Evolutionary conservation across 108 stramenopile genomes (phyloP).

Genomic region (Skeletonema grethae): DNA sequence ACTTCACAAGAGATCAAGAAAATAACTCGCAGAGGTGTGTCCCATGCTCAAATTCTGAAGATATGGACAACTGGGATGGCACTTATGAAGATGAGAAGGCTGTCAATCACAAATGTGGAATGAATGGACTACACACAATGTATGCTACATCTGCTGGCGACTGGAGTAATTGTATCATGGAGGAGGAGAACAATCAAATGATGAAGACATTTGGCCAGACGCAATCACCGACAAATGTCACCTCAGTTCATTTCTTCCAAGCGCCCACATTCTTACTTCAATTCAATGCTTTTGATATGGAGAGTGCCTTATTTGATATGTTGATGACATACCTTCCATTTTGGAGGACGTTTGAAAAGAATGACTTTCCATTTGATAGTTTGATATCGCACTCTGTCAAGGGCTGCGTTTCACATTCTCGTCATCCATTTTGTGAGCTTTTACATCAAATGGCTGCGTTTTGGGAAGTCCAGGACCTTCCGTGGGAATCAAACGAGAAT

Average conservation of each 20-base stretch:
- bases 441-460: slow-evolving; percentile 50
- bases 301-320: slow-evolving; percentile 38
- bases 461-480: slow-evolving; percentile 37
- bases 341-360: slow-evolving; percentile 24
- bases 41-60: slow-evolving; percentile 26
- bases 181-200: slow-evolving; percentile 18
- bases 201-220: slow-evolving; percentile 36
- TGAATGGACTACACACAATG: slow-evolving; percentile 43
- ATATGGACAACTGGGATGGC: slow-evolving; percentile 14
- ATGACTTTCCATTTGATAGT: slow-evolving; percentile 32
- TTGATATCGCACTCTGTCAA: slow-evolving; percentile 36
- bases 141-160: slow-evolving; percentile 42
- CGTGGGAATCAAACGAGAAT: slow-evolving; percentile 34
- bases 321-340: slow-evolving; percentile 38
- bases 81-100: slow-evolving; percentile 8
- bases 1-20: slow-evolving; percentile 35
- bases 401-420: slow-evolving; percentile 37
- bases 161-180: slow-evolving; percentile 37
- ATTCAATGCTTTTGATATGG: slow-evolving; percentile 36
- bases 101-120: slow-evolving; percentile 36
- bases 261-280: slow-evolving; percentile 40
- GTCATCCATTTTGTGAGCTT: slow-evolving; percentile 38
- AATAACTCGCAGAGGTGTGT: slow-evolving; percentile 26
- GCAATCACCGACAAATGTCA: slow-evolving; percentile 27
- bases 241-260: slow-evolving; percentile 36